These are phyloP conservation scores for Tephrocybe sp. DNA, from an alignment of 768 basidiomycete genomes.

Conservation along the genomic window DNA sequence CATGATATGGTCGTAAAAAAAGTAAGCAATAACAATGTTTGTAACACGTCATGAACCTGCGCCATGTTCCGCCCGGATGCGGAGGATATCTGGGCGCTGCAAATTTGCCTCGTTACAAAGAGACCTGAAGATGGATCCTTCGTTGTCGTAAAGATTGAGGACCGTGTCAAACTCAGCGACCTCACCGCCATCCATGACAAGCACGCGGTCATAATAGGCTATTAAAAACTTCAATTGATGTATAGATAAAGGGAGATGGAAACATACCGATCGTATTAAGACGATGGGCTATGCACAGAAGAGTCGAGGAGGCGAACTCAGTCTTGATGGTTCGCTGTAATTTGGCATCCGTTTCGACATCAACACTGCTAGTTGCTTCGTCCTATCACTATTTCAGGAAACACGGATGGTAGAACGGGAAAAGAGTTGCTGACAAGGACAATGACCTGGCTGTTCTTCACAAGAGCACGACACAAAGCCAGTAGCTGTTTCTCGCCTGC, in stretches of 20 bases:
- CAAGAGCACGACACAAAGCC: constrained; percentile 59
- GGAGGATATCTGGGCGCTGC: constrained; percentile 51
- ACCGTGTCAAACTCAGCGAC: constrained; percentile 78
- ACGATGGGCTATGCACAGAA: constrained; percentile 57
- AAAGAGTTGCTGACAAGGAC: constrained; percentile 39
- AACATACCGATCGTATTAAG: constrained; percentile 53
- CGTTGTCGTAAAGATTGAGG: constrained; percentile 56
- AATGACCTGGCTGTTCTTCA: constrained; percentile 59
- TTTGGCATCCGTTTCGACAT: constrained; percentile 60
- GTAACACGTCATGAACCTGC: background rate
- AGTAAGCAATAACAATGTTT: too few relatives aligned
- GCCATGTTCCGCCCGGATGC: constrained; percentile 38
- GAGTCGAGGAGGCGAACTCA: constrained; percentile 53
- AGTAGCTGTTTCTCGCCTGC: constrained; percentile 66
- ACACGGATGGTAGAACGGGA: background rate
- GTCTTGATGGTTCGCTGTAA: constrained; percentile 62
- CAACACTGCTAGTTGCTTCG: constrained; percentile 61
- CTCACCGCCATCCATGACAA: constrained; percentile 70
- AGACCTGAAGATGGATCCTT: constrained; percentile 65
- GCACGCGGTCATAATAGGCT: constrained; percentile 65
- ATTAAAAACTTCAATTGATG: background rate
- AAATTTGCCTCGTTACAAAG: constrained; percentile 67
- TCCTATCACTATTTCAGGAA: too few relatives aligned
- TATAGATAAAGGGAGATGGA: constrained; percentile 3
- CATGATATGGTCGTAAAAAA: background rate